Evolutionary conservation across 129 eudicot species (phyloP).

Genomic region (Dittrichia graveolens): DNA sequence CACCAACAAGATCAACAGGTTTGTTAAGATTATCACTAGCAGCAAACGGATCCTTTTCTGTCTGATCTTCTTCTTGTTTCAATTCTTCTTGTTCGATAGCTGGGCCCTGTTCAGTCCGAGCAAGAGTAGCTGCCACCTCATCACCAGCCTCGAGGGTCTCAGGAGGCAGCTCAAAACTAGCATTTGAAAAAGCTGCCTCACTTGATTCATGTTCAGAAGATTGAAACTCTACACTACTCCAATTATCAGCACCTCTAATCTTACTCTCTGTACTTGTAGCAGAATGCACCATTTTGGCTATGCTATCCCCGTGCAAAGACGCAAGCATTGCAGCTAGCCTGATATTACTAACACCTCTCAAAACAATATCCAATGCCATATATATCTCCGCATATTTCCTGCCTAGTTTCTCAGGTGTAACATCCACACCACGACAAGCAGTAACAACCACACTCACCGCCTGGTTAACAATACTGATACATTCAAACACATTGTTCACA

Average conservation of each 20-base stretch:
- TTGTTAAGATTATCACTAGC: constrained; percentile 83
- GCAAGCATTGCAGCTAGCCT: constrained; percentile 91
- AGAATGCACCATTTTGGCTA: constrained; percentile 96
- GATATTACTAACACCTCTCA: constrained; percentile 88
- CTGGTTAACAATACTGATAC: constrained; percentile 78
- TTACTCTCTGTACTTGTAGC: constrained; percentile 80
- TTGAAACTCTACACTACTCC: constrained; percentile 56
- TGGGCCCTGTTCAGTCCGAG: constrained; percentile 44
- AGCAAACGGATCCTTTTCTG: constrained; percentile 90
- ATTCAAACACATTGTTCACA: constrained; percentile 74
- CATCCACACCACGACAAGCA: constrained; percentile 96
- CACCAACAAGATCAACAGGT: constrained; percentile 87
- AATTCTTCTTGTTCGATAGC: constrained; percentile 46
- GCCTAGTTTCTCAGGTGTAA: constrained; percentile 83
- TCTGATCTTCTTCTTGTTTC: constrained; percentile 57
- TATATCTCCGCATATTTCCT: constrained; percentile 85
- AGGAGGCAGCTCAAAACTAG: constrained; percentile 72
- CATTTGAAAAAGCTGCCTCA: constrained; percentile 53
- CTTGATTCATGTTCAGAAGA: constrained; percentile 75
- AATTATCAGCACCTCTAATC: constrained; percentile 85
- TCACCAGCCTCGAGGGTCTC: constrained; percentile 95
- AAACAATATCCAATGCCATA: constrained; percentile 92
- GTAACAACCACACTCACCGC: constrained; percentile 85
- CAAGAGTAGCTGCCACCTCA: constrained; percentile 71
- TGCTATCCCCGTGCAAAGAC: constrained; percentile 82